A percentile compares a stretch with the other conserved stretches of the same genome.
phyloP scores from a whole-genome alignment of 169 alveolate species.

The Plasmodium coatneyi region DNA sequence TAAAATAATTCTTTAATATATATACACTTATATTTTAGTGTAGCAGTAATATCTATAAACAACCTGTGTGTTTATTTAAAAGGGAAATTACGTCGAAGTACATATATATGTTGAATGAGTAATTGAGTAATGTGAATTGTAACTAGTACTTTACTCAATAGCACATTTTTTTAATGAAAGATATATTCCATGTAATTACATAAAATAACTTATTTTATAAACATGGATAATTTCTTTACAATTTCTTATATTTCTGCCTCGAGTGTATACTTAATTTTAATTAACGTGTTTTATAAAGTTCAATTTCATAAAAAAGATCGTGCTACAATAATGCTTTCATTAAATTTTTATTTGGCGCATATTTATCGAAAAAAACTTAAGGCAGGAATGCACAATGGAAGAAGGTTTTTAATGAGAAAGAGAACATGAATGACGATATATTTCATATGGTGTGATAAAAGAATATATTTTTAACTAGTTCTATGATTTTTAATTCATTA shows the following conservation, averaged over 20 bases:
- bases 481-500: not conserved
- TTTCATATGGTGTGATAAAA: not conserved
- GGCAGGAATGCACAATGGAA: not conserved
- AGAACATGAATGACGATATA: not conserved
- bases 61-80: not conserved
- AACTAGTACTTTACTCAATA: not conserved
- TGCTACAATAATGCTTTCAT: not conserved
- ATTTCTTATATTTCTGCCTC: not conserved
- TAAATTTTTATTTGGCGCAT: not conserved
- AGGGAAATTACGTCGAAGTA: not conserved
- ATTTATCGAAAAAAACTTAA: not conserved
- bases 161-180: too few species aligned
- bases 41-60: not conserved
- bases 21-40: not conserved
- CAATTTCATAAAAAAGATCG: not conserved
- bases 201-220: not conserved
- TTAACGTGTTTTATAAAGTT: not conserved
- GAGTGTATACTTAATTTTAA: not conserved
- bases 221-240: not conserved
- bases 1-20: not conserved
- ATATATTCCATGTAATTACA: not conserved
- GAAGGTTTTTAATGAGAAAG: not conserved
- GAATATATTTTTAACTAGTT: not conserved
- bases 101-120: not conserved
- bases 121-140: not conserved